Evolutionary conservation across 176 grass and related monocot species (phyloP).

Genomic region (Aechmea fasciata): DNA sequence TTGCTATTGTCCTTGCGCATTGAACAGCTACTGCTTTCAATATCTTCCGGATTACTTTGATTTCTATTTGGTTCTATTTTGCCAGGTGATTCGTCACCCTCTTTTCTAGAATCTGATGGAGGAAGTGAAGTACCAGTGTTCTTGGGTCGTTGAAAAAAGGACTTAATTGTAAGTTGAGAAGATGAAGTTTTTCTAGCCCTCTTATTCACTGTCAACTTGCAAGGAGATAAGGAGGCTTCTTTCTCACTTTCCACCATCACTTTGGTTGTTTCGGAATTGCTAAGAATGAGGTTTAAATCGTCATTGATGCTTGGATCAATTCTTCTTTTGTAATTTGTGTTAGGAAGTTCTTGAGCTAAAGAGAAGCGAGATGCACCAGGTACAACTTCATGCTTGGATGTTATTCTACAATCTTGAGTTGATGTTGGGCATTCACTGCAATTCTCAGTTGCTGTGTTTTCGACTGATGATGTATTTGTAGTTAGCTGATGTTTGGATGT

Average conservation of each 20-base stretch:
- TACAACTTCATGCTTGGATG: conserved; percentile 19
- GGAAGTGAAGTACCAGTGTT: conserved; percentile 23
- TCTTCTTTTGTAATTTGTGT: conserved; percentile 19
- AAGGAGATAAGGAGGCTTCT: conserved; percentile 17
- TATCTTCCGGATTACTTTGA: conserved; percentile 1
- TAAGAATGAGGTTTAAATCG: conserved; percentile 8
- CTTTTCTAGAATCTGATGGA: conserved; percentile 17
- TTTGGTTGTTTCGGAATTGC: conserved; percentile 3
- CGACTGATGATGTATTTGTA: conserved; percentile 14
- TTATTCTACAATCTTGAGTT: conserved; percentile 22
- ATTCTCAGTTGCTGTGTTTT: conserved; percentile 21
- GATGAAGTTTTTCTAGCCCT: conserved; percentile 38
- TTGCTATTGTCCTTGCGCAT: conserved; percentile 24
- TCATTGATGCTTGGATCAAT: conserved; percentile 26
- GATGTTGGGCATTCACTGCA: conserved; percentile 24
- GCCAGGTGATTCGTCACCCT: conserved; percentile 9
- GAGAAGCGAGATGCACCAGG: conserved; percentile 20
- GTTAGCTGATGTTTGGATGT: conserved; percentile 16
- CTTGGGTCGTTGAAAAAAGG: conserved; percentile 56
- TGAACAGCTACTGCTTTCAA: neutral
- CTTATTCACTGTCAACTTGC: conserved; percentile 40
- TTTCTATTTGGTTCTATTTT: neutral
- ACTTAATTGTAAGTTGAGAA: conserved; percentile 87
- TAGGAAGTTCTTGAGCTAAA: conserved; percentile 23
- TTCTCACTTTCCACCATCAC: conserved; percentile 16